Conservation (phyloP, 768 basidiomycete genomes). For the Lactifluus subvellereus region DNA sequence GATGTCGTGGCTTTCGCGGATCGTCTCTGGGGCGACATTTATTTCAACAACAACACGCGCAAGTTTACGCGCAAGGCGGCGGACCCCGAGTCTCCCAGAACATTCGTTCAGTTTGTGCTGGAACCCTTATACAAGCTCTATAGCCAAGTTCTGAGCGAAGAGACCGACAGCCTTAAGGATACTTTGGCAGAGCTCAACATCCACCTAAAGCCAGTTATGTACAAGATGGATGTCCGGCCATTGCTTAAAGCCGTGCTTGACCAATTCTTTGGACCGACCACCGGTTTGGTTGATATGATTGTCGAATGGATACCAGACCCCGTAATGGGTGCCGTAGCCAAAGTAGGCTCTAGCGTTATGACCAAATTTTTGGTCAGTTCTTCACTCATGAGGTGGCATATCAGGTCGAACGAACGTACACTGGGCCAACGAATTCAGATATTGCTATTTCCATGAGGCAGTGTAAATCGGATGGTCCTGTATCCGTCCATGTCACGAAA, state of each 20-base stretch:
- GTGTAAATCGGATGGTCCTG: constrained; percentile 78
- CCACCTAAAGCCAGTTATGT: constrained; percentile 84
- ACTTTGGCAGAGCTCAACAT: constrained; percentile 79
- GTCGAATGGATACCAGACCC: constrained; percentile 88
- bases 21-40: constrained; percentile 97
- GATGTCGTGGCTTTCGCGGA: constrained; percentile 83
- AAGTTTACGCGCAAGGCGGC: constrained; percentile 85
- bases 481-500: constrained; percentile 91
- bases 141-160: constrained; percentile 89
- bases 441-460: constrained; percentile 73
- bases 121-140: constrained; percentile 98
- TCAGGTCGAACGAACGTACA: constrained; percentile 80
- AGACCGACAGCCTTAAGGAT: constrained; percentile 77
- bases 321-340: constrained; percentile 47
- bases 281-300: constrained; percentile 90
- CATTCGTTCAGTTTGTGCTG: constrained; percentile 94
- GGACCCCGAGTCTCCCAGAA: constrained; percentile 72
- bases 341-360: constrained; percentile 38
- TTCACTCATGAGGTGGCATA: constrained; percentile 8
- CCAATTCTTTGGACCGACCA: constrained; percentile 92
- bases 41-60: constrained; percentile 76
- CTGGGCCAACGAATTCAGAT: constrained; percentile 79
- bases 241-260: constrained; percentile 88
- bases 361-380: not conserved
- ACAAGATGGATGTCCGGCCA: constrained; percentile 98